Percentiles rank a stretch among this genome's conserved stretches.
These are phyloP conservation scores for Aspergillus incahuasiensis DNA, from an alignment of 495 filamentous ascomycete species.

Conservation along the genomic window DNA sequence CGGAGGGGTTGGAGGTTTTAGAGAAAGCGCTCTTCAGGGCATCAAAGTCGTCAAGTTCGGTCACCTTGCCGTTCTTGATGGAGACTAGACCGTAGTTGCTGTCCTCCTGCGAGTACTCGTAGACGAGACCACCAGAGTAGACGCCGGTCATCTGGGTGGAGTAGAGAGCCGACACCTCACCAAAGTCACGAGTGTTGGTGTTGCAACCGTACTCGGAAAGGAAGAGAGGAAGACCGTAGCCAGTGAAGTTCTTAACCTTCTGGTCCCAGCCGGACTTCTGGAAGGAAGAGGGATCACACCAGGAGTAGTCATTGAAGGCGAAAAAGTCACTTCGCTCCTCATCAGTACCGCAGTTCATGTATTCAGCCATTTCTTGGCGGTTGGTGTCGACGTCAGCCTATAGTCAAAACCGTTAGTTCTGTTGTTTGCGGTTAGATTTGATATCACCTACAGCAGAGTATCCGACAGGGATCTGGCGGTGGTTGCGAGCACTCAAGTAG, in stretches of 20 bases:
- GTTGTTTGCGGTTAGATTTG: not conserved
- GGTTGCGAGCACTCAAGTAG: slow-evolving; percentile 70
- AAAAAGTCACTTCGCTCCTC: slow-evolving; percentile 91
- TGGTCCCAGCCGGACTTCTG: slow-evolving; percentile 74
- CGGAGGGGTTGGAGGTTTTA: slow-evolving; percentile 59
- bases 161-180: slow-evolving; percentile 79
- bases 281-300: slow-evolving; percentile 84
- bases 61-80: slow-evolving; percentile 54
- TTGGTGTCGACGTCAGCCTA: slow-evolving; percentile 71
- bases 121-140: slow-evolving; percentile 94
- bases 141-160: slow-evolving; percentile 77
- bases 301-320: slow-evolving; percentile 97
- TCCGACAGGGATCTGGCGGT: slow-evolving; percentile 81
- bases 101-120: slow-evolving; percentile 83
- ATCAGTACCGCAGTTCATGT: slow-evolving; percentile 91
- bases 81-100: slow-evolving; percentile 74
- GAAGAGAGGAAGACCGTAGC: slow-evolving; percentile 91
- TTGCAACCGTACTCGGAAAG: slow-evolving; percentile 92
- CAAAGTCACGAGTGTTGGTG: slow-evolving; percentile 72
- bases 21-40: slow-evolving; percentile 62
- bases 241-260: slow-evolving; percentile 87
- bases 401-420: not conserved
- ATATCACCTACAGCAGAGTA: slow-evolving; percentile 65
- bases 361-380: slow-evolving; percentile 81
- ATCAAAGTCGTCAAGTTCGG: slow-evolving; percentile 58